Base-by-base conservation (phyloP, 2,329 filamentous ascomycete genomes). In the Phialocephala sp. region DNA sequence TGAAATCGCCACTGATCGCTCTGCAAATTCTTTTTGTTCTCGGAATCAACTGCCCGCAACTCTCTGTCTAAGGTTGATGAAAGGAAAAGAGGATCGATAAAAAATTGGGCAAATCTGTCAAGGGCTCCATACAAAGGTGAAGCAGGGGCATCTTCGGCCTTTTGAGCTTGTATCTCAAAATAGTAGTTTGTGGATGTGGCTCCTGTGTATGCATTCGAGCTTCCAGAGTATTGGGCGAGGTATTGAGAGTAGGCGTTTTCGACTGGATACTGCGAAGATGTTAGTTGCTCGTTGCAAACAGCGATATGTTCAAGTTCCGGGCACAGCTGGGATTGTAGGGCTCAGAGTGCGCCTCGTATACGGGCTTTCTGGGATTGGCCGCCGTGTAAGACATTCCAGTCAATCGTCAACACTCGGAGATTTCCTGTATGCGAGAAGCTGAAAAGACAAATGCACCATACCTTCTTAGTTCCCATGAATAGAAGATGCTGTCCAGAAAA, bases 391-490 rank as follows among this genome's bases (percentile, higher is more conserved):
- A 35, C 24, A 54, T 54, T 22, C 50, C 50, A 54, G 50, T 54
- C 50, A 35, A 54, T 18, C 24, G 4, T 54, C 22, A 54, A n/a
- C 9, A 32, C 18, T 54, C 50, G 12, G 22, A 32, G 24, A 32
- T 15, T 35, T 54, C 22, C 32, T 8, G n/a, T 35, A 27, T 54
- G 18, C 27, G 14, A 12, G 6, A 54, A 27, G 32, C 22, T 20
- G 45, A 54, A 18, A 54, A 54, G 27, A 54, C 24, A 27, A 27
- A 54, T 14, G 11, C 18, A 15, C 12, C 50, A 27, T 77, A 89
- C 88, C 84, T 98, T 99, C 79, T 97, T 91, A 8, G 95, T 99
- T 59, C 95, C 95, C 95, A 99, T 98, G 82, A 99, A 99, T 27
- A 99, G 82, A 70, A 97, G 82, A 84, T 89, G 71, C 66, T 67